These are phyloP conservation scores for Serendipita indica DNA, from an alignment of 768 basidiomycete species.

Conservation along the genomic window DNA sequence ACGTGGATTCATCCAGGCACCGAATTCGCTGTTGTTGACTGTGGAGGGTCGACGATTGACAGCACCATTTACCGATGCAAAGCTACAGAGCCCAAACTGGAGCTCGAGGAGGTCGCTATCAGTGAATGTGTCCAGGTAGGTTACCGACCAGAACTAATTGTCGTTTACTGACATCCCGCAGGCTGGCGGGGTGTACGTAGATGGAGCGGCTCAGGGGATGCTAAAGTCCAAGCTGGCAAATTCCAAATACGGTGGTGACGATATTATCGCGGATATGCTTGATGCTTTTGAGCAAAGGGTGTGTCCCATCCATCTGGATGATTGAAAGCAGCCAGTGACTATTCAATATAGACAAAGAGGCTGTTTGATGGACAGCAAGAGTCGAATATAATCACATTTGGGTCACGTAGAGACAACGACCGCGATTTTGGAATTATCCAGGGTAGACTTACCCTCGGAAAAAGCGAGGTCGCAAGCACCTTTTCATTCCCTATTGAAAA, in stretches of 20 bases:
- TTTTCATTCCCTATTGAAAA: too few relatives aligned
- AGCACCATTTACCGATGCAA: slow-evolving; percentile 4
- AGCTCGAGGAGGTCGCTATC: slow-evolving; percentile 6
- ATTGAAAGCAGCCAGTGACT: not conserved
- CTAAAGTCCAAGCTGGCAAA: not conserved
- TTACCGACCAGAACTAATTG: not conserved
- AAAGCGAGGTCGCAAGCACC: not conserved
- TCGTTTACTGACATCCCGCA: not conserved
- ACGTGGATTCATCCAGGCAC: not conserved
- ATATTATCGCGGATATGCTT: slow-evolving; percentile 7
- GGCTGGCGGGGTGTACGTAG: not conserved
- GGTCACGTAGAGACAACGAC: slow-evolving; percentile 9
- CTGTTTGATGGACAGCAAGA: slow-evolving; percentile 9
- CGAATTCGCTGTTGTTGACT: not conserved
- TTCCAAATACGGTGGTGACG: slow-evolving; percentile 1
- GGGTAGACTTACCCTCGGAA: not conserved
- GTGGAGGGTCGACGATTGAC: slow-evolving; percentile 10
- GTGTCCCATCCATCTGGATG: not conserved
- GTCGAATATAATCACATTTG: slow-evolving; percentile 7
- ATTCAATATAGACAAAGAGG: slow-evolving; percentile 11
- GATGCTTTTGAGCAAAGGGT: slow-evolving; percentile 7
- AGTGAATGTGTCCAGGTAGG: slow-evolving; percentile 12
- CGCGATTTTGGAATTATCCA: not conserved
- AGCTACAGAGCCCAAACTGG: not conserved
- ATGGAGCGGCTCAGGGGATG: slow-evolving; percentile 7